Percentiles rank a stretch among this genome's conserved stretches.
Conservation (phyloP, 2,329 filamentous ascomycete species). For the Thelonectria discophora region DNA sequence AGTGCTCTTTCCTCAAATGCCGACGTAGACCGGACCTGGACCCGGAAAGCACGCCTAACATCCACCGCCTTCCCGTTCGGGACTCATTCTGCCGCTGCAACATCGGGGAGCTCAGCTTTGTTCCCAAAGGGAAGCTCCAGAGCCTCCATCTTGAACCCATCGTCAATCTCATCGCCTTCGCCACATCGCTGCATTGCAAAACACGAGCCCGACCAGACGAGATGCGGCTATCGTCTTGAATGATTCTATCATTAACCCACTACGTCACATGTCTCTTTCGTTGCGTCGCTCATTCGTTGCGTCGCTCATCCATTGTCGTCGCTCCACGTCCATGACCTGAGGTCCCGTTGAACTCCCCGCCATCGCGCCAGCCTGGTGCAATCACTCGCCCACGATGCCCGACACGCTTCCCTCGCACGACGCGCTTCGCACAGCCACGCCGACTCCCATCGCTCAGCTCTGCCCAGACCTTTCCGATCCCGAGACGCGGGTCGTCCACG, state of each 20-base stretch:
- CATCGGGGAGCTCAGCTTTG: not conserved
- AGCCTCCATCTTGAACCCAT: constrained; percentile 13
- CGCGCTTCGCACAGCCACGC: constrained; percentile 42
- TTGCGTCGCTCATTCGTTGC: not conserved
- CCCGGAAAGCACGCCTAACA: not conserved
- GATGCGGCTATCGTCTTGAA: constrained; percentile 9
- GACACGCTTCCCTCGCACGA: constrained; percentile 33
- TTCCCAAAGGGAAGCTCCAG: constrained; percentile 27
- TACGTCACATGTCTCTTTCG: not conserved
- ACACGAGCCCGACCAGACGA: constrained; percentile 3
- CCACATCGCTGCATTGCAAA: not conserved
- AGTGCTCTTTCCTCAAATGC: not conserved
- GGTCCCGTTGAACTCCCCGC: constrained; percentile 16
- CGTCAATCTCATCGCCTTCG: too few relatives aligned
- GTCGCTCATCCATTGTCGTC: constrained; percentile 4
- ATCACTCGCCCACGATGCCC: constrained; percentile 37
- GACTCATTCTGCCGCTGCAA: constrained; percentile 20
- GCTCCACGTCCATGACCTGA: constrained; percentile 24
- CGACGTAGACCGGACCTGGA: not conserved
- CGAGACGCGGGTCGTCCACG: constrained; percentile 63
- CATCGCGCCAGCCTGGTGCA: constrained; percentile 30
- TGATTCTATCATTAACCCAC: not conserved
- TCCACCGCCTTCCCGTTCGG: constrained; percentile 37
- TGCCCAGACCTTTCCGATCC: constrained; percentile 56
- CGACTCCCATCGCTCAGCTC: constrained; percentile 66